These are phyloP conservation scores for Penicillium sp. DNA, from an alignment of 2,329 filamentous ascomycete genomes.

Conservation along the genomic window DNA sequence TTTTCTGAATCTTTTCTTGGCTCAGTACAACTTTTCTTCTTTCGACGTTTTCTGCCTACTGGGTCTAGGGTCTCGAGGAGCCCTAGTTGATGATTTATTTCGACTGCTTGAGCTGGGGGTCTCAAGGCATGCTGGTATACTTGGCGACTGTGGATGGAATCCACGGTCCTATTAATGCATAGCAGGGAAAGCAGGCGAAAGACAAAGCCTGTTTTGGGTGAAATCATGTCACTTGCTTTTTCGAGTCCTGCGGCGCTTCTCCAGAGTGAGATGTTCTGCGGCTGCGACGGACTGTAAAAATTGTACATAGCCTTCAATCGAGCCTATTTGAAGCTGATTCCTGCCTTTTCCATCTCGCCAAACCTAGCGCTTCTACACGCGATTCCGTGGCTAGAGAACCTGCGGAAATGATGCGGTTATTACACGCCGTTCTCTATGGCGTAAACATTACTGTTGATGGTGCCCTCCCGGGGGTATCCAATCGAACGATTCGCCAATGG, in stretches of 20 bases:
- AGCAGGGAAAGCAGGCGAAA: slow-evolving; percentile 1
- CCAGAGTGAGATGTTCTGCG: not conserved
- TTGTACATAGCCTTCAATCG: slow-evolving; percentile 28
- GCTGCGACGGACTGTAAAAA: slow-evolving; percentile 12
- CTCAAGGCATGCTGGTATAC: slow-evolving; percentile 8
- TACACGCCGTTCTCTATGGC: not conserved
- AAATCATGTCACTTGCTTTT: slow-evolving; percentile 4
- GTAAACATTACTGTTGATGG: not conserved
- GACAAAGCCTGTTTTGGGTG: slow-evolving; percentile 3
- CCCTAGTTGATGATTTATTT: slow-evolving; percentile 15
- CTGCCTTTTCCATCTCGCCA: not conserved
- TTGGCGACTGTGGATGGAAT: slow-evolving; percentile 1
- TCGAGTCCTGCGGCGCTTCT: slow-evolving; percentile 1
- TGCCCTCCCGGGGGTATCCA: too few species aligned
- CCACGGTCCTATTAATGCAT: not conserved
- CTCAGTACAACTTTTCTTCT: slow-evolving; percentile 10
- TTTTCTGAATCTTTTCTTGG: slow-evolving; percentile 15
- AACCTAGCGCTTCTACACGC: too few species aligned
- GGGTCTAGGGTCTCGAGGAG: slow-evolving; percentile 5
- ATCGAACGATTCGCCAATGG: too few species aligned
- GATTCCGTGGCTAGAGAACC: too few species aligned
- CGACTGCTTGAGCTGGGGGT: slow-evolving; percentile 13
- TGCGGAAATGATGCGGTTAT: not conserved
- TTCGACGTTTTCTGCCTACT: slow-evolving; percentile 8
- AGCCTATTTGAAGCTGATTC: slow-evolving; percentile 19